Conservation (phyloP, 345 rosid genomes). For the Arabis alpina region DNA sequence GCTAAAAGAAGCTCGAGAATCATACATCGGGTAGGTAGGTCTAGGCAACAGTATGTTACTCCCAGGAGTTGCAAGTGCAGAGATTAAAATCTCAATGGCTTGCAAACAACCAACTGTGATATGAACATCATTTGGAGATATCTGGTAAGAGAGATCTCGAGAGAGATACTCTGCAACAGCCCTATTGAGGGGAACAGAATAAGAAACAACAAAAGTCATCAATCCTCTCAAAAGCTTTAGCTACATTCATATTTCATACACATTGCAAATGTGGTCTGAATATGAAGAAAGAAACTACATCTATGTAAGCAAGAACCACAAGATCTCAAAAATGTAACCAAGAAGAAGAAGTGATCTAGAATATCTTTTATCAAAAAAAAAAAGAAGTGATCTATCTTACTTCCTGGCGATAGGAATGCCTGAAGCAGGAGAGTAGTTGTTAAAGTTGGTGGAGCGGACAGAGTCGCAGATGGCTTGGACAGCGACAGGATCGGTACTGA, state of each 20-base stretch:
- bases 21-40: constrained; percentile 61
- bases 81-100: constrained; percentile 55
- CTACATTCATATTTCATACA: too few species aligned
- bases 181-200: too few species aligned
- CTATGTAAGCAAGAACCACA: too few species aligned
- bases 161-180: constrained; percentile 66
- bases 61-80: constrained; percentile 60
- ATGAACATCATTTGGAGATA: constrained; percentile 59
- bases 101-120: constrained; percentile 61
- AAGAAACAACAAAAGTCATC: too few species aligned
- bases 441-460: constrained; percentile 35
- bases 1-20: constrained; percentile 46
- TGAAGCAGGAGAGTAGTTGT: constrained; percentile 28
- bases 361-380: too few species aligned
- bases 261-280: background rate
- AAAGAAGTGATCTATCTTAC: constrained; percentile 5
- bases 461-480: constrained; percentile 37
- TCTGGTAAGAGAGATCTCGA: constrained; percentile 55
- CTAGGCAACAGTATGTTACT: constrained; percentile 67
- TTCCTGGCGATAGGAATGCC: constrained; percentile 37
- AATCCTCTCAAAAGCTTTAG: too few species aligned
- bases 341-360: background rate
- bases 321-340: background rate
- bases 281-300: background rate
- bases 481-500: constrained; percentile 35